phyloP scores from a whole-genome alignment of 2,329 filamentous ascomycete species.

The Colletotrichum melonis region DNA sequence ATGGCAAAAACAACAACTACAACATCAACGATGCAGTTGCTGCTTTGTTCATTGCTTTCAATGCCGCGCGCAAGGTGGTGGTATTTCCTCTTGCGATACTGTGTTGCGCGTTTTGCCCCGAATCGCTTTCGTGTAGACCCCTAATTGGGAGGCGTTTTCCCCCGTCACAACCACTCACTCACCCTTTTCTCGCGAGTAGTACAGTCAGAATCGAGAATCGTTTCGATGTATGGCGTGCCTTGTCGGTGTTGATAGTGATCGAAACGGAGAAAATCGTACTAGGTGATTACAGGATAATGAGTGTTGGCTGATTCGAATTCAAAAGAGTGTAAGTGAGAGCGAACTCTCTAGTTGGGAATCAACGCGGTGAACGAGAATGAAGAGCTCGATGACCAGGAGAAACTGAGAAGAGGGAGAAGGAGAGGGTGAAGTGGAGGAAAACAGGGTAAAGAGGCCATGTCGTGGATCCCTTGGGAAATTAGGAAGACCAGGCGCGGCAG shows the following conservation, averaged over 20 bases:
- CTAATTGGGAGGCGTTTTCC: background rate
- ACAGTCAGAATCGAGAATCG: constrained; percentile 3
- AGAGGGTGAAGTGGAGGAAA: constrained; percentile 34
- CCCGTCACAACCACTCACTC: background rate
- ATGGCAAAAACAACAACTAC: background rate
- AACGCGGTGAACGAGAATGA: constrained; percentile 32
- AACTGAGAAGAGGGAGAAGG: constrained; percentile 33
- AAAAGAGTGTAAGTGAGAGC: constrained; percentile 37
- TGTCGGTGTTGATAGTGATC: constrained; percentile 10
- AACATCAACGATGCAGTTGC: background rate
- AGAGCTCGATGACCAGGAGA: constrained; percentile 30
- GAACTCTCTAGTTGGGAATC: constrained; percentile 37
- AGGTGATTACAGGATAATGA: constrained; percentile 28
- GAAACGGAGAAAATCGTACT: constrained; percentile 13
- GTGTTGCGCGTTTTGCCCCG: background rate
- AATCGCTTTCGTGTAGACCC: background rate
- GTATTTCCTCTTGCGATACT: background rate
- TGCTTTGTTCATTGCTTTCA: background rate
- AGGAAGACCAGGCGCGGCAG: constrained; percentile 13
- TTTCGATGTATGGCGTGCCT: constrained; percentile 12
- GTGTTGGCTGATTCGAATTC: constrained; percentile 31
- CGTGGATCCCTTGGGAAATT: constrained; percentile 34
- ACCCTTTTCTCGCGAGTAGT: constrained; percentile 26
- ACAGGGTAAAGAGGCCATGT: constrained; percentile 35
- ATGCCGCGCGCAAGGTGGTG: background rate